These are phyloP conservation scores for Colletotrichum scovillei DNA, from an alignment of 2,329 filamentous ascomycete species.

Conservation along the genomic window DNA sequence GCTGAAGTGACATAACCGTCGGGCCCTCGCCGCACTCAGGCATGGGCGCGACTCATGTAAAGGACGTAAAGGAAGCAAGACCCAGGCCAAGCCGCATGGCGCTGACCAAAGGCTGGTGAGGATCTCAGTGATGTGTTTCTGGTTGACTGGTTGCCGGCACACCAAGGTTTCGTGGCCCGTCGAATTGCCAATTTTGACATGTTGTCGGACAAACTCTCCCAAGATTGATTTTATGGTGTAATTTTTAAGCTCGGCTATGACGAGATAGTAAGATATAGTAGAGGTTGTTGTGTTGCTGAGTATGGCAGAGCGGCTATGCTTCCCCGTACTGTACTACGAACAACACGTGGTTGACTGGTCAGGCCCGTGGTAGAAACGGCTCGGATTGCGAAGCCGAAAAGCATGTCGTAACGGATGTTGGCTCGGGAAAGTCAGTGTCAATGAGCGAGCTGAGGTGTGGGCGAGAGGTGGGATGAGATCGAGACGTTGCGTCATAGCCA, in stretches of 20 bases:
- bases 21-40: constrained; percentile 8
- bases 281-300: background rate
- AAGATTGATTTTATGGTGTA: background rate
- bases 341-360: background rate
- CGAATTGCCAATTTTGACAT: background rate
- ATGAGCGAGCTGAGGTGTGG: constrained; percentile 1
- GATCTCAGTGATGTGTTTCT: background rate
- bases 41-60: constrained; percentile 29
- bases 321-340: background rate
- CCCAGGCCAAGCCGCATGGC: constrained; percentile 3
- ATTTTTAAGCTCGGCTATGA: constrained; percentile 12
- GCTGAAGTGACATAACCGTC: constrained; percentile 25
- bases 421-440: background rate
- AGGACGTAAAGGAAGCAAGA: background rate
- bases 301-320: background rate
- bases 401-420: constrained; percentile 1
- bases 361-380: background rate
- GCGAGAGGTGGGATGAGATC: constrained; percentile 24
- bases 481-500: constrained; percentile 33
- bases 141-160: background rate
- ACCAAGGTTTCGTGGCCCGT: background rate
- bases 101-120: background rate
- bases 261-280: background rate
- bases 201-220: background rate
- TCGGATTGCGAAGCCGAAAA: background rate